A percentile compares a stretch with the other conserved stretches of the same genome.
phyloP scores from a whole-genome alignment of 768 basidiomycete genomes.

The Mycena amicta region DNA sequence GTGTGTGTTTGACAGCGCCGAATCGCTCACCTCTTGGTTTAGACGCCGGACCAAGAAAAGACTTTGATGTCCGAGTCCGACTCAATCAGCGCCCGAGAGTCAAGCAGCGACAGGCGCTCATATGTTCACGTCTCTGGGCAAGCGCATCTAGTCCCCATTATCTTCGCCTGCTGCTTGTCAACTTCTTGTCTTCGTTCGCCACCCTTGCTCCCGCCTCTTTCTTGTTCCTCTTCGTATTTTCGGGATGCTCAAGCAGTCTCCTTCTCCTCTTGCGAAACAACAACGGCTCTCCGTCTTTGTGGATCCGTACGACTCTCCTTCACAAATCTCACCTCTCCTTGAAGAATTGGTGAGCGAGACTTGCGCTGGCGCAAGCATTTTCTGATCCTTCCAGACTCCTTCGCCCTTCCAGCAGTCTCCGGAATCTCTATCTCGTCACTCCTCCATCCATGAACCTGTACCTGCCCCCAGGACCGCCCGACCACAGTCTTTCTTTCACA shows the following conservation, averaged over 20 bases:
- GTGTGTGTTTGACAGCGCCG: too few species aligned
- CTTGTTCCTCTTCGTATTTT: conserved; percentile 7
- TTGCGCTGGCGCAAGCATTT: neutral
- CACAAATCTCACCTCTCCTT: conserved; percentile 18
- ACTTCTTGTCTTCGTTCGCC: conserved; percentile 8
- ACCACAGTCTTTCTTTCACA: conserved; percentile 2
- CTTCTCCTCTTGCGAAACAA: conserved; percentile 6
- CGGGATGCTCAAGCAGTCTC: conserved; percentile 11
- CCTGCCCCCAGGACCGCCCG: neutral
- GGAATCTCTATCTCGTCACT: neutral
- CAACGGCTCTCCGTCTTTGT: conserved; percentile 20
- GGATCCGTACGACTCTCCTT: conserved; percentile 23
- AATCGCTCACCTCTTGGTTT: too few species aligned
- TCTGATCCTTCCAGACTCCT: neutral
- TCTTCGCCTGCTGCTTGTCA: neutral
- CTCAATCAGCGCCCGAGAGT: conserved; percentile 20
- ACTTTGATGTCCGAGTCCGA: too few species aligned
- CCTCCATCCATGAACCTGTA: neutral
- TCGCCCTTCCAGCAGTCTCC: neutral
- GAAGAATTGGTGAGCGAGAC: conserved; percentile 9
- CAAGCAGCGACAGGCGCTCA: neutral
- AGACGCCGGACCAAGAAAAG: too few species aligned
- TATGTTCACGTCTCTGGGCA: conserved; percentile 5
- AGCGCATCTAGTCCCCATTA: conserved; percentile 2
- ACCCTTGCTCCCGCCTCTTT: conserved; percentile 5